Conservation (phyloP, 306 rosid genomes). For the Prinsepia uniflora region DNA sequence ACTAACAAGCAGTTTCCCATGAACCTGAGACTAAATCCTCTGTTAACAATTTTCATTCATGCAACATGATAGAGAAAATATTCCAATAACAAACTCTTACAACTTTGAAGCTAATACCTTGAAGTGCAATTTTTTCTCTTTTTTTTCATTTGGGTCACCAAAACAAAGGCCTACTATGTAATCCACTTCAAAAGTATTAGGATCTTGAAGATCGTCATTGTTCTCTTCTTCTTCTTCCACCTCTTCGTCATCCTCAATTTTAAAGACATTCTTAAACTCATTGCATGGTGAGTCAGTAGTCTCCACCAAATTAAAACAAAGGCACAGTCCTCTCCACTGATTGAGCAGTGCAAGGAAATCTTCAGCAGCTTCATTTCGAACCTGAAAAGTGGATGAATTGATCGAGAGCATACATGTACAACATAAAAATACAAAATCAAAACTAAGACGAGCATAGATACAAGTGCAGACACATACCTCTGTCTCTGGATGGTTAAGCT, state of each 20-base stretch:
- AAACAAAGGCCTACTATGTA: constrained; percentile 42
- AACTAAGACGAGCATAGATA: not conserved
- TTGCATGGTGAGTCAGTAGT: constrained; percentile 15
- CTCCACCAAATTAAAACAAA: constrained; percentile 36
- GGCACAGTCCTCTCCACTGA: constrained; percentile 66
- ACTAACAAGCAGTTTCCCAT: too few relatives aligned
- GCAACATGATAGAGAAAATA: not conserved
- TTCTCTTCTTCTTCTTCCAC: constrained; percentile 38
- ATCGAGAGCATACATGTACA: not conserved
- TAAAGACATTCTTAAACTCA: not conserved
- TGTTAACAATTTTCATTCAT: too few relatives aligned
- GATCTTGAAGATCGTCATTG: constrained; percentile 22
- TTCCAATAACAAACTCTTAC: not conserved
- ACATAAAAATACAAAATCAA: not conserved
- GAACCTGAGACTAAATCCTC: too few relatives aligned
- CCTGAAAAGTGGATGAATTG: constrained; percentile 37
- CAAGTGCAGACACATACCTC: constrained; percentile 36
- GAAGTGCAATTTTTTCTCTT: constrained; percentile 42
- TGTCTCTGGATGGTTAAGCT: constrained; percentile 66
- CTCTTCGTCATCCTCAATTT: constrained; percentile 9
- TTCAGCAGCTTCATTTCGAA: constrained; percentile 73
- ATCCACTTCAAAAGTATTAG: constrained; percentile 62
- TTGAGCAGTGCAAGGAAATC: constrained; percentile 50
- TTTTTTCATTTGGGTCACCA: constrained; percentile 46
- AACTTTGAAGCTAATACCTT: constrained; percentile 37